A percentile compares a stretch with the other conserved stretches of the same genome.
Evolutionary conservation across 345 rosid species (phyloP).

Genomic region (Aquilaria sinensis): DNA sequence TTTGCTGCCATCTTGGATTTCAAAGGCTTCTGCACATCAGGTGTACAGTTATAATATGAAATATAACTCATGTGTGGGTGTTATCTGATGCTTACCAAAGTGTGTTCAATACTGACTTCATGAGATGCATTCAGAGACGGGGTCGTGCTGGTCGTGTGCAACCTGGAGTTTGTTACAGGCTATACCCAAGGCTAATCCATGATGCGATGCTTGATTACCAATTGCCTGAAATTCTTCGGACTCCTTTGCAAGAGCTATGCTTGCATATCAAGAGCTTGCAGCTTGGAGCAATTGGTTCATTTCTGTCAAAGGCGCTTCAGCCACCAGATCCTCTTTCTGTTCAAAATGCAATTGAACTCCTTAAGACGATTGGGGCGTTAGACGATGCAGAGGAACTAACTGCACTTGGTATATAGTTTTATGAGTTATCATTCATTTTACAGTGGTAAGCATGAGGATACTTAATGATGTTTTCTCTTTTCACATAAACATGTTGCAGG

Average conservation of each 20-base stretch:
- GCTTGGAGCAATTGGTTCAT: constrained; percentile 80
- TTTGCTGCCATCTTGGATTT: constrained; percentile 92
- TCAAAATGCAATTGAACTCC: constrained; percentile 93
- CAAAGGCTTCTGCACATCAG: constrained; percentile 96
- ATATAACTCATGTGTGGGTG: too few relatives aligned
- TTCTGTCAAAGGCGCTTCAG: constrained; percentile 93
- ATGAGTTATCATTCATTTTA: constrained; percentile 3
- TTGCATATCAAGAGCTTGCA: constrained; percentile 88
- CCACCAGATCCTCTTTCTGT: constrained; percentile 95
- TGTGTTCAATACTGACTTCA: background rate
- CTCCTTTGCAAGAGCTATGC: constrained; percentile 91
- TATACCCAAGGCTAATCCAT: constrained; percentile 79
- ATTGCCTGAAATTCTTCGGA: constrained; percentile 88
- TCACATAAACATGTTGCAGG: constrained; percentile 36
- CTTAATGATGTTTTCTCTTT: constrained; percentile 3
- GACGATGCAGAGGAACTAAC: constrained; percentile 87
- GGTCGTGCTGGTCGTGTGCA: constrained; percentile 99
- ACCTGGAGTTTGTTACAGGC: constrained; percentile 89
- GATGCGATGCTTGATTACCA: constrained; percentile 82
- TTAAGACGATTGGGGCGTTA: constrained; percentile 86
- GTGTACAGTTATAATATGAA: constrained; percentile 27
- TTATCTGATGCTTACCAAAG: too few relatives aligned
- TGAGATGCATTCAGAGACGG: constrained; percentile 51
- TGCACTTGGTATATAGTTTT: constrained; percentile 63
- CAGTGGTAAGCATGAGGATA: constrained; percentile 8